Conservation (phyloP, 73 alveolate species). For the Paramecium tetraurelia region DNA sequence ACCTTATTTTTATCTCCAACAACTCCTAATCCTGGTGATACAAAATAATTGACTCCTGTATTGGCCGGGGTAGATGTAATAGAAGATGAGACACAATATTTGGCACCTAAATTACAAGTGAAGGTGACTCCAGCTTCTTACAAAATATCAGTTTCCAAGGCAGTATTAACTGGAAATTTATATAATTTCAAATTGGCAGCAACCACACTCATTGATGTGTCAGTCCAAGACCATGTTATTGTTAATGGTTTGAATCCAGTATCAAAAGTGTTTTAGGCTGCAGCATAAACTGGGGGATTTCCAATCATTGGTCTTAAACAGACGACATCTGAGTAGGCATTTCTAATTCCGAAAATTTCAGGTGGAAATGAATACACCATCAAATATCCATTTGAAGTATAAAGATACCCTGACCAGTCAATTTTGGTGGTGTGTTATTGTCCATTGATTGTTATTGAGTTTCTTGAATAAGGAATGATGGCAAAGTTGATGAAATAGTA, state of each 20-base stretch:
- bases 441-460: neutral
- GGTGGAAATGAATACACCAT: constrained; percentile 12
- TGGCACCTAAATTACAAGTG: neutral
- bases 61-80: neutral
- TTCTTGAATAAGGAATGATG: neutral
- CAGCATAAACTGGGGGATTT: neutral
- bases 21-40: neutral
- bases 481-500: constrained; percentile 11
- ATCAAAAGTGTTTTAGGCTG: neutral
- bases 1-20: neutral
- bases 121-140: neutral
- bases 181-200: neutral
- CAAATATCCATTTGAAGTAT: neutral
- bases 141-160: neutral
- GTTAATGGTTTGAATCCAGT: neutral
- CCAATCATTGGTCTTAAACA: neutral
- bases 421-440: neutral
- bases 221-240: neutral
- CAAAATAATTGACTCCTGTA: neutral
- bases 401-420: neutral
- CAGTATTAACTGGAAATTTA: neutral
- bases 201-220: neutral
- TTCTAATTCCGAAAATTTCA: neutral
- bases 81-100: neutral
- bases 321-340: neutral